Conservation (phyloP, 495 filamentous ascomycete species). For the Bryoglossum gracile region DNA sequence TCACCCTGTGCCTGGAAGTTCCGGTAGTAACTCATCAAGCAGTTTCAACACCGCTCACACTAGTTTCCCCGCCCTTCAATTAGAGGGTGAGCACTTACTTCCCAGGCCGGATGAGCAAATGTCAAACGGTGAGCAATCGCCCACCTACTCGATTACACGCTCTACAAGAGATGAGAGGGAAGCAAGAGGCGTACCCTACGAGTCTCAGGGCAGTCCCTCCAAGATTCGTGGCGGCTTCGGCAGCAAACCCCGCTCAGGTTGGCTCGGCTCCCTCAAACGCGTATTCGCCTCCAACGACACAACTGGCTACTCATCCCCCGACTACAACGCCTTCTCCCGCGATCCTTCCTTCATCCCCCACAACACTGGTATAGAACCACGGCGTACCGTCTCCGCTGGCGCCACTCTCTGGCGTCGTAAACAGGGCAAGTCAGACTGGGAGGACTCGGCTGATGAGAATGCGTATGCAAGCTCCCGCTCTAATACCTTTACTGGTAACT, state of each 20-base stretch:
- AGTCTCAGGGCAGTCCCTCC: slow-evolving; percentile 34
- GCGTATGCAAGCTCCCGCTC: neutral
- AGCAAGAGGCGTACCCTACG: too few relatives aligned
- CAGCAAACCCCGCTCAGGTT: slow-evolving; percentile 26
- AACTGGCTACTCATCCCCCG: neutral
- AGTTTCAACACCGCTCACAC: slow-evolving; percentile 63
- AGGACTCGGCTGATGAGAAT: slow-evolving; percentile 25
- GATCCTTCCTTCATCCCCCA: slow-evolving; percentile 4
- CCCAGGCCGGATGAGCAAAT: slow-evolving; percentile 22
- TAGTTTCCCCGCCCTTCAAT: slow-evolving; percentile 52
- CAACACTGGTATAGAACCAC: slow-evolving; percentile 1
- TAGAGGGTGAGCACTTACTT: slow-evolving; percentile 60
- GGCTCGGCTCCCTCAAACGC: slow-evolving; percentile 41
- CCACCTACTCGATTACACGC: slow-evolving; percentile 41
- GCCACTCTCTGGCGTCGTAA: slow-evolving; percentile 52
- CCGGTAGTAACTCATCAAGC: slow-evolving; percentile 37
- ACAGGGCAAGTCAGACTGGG: slow-evolving; percentile 52
- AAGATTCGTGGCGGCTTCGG: too few relatives aligned
- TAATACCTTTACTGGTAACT: slow-evolving; percentile 21
- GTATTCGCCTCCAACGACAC: slow-evolving; percentile 28
- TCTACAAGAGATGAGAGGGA: slow-evolving; percentile 1
- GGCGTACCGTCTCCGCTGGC: slow-evolving; percentile 28
- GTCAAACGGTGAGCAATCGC: slow-evolving; percentile 33
- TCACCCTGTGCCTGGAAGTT: slow-evolving; percentile 15
- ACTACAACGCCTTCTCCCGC: neutral